Evolutionary conservation across 2,329 filamentous ascomycete genomes (phyloP).

Genomic region (Tolypocladium sp.): DNA sequence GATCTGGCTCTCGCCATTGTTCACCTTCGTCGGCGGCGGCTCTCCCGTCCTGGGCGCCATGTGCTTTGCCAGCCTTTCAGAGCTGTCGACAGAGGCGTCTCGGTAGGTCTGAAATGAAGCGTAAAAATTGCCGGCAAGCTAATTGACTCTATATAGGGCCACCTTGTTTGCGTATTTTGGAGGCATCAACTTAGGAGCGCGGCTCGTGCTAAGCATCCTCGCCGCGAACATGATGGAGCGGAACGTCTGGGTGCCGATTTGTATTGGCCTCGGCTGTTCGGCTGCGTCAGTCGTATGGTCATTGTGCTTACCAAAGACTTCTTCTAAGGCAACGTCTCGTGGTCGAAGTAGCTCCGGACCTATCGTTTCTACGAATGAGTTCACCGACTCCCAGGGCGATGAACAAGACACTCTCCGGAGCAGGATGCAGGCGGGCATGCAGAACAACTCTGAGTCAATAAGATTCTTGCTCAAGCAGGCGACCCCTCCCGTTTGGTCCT

Average conservation of each 20-base stretch:
- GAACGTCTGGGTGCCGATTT: neutral
- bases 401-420: neutral
- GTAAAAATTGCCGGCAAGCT: neutral
- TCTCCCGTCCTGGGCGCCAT: neutral
- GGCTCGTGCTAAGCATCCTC: neutral
- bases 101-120: neutral
- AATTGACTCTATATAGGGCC: neutral
- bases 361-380: neutral
- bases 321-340: neutral
- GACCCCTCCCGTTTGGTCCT: neutral
- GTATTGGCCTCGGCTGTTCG: neutral
- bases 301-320: neutral
- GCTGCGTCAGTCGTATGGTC: neutral
- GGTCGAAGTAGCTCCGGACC: neutral
- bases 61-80: neutral
- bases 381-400: neutral
- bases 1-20: neutral
- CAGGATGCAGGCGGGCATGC: neutral
- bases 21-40: constrained; percentile 1
- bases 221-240: neutral
- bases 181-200: neutral
- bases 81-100: neutral
- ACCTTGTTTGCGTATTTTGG: neutral
- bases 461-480: neutral
- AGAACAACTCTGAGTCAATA: neutral